Percentiles rank a stretch among this genome's conserved stretches.
phyloP scores from a whole-genome alignment of 805 yeast genomes.

The Metschnikowia continentalis region DNA sequence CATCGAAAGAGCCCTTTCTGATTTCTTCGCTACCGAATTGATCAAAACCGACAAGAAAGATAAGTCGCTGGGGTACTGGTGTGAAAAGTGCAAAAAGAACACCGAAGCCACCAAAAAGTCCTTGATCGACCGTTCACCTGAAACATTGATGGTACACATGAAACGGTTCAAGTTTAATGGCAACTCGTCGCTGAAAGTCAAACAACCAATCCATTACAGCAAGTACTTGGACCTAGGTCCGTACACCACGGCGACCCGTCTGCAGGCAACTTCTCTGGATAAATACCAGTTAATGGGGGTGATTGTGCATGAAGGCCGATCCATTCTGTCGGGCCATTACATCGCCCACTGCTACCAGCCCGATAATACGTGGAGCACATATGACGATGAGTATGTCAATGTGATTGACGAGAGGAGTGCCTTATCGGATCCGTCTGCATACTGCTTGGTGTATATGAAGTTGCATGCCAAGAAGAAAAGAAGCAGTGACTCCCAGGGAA shows the following conservation, averaged over 20 bases:
- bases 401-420: conserved; percentile 68
- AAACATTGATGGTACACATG: conserved; percentile 78
- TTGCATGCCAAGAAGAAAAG: conserved; percentile 50
- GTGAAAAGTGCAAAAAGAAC: conserved; percentile 77
- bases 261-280: conserved; percentile 18
- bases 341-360: conserved; percentile 89
- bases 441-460: conserved; percentile 80
- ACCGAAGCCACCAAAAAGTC: conserved; percentile 76
- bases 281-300: conserved; percentile 73
- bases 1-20: conserved; percentile 69
- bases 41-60: conserved; percentile 65
- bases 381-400: conserved; percentile 89
- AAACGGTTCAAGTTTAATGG: conserved; percentile 90
- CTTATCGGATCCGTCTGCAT: conserved; percentile 81
- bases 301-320: conserved; percentile 91
- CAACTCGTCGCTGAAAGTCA: conserved; percentile 73
- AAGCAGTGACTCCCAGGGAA: neutral
- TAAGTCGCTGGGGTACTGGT: conserved; percentile 69
- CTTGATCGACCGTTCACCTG: conserved; percentile 78
- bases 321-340: conserved; percentile 90
- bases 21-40: conserved; percentile 79
- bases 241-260: conserved; percentile 31
- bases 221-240: conserved; percentile 68
- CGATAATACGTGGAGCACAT: conserved; percentile 86
- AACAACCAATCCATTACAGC: conserved; percentile 80